phyloP scores from a whole-genome alignment of 1,139 yeast genomes.

The Wickerhamomyces sp. region DNA sequence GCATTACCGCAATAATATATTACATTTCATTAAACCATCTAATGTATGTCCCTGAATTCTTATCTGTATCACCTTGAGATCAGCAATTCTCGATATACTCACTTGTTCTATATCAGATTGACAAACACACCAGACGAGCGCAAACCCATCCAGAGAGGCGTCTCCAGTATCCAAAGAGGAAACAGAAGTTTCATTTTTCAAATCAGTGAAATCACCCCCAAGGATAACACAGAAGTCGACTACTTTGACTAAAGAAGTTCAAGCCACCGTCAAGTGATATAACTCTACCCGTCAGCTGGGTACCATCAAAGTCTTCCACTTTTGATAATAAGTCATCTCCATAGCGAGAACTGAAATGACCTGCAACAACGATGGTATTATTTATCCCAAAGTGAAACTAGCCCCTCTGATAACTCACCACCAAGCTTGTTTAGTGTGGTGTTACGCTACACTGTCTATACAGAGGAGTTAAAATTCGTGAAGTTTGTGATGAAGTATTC shows the following conservation, averaged over 20 bases:
- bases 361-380: conserved; percentile 37
- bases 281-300: conserved; percentile 13
- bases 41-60: no score
- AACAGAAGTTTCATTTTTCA: conserved; percentile 23
- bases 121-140: no score
- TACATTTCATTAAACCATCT: no score
- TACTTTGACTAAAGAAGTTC: conserved; percentile 26
- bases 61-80: no score
- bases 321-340: conserved; percentile 31
- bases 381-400: conserved; percentile 32
- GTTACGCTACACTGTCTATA: conserved; percentile 57
- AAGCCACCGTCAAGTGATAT: conserved; percentile 30
- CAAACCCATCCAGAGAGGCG: conserved; percentile 14
- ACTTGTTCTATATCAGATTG: no score
- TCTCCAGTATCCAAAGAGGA: conserved; percentile 2
- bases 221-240: conserved; percentile 28
- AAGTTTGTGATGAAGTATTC: conserved; percentile 77
- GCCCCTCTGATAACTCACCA: conserved; percentile 39
- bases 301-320: conserved; percentile 13
- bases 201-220: conserved; percentile 34
- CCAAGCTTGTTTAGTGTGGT: conserved; percentile 67
- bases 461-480: conserved; percentile 34
- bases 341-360: conserved; percentile 41
- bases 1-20: no score
- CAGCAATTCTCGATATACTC: no score